Percentiles rank a stretch among this genome's conserved stretches.
Evolutionary conservation across 345 rosid genomes (phyloP).

Genomic region (Eucalyptus sp.): DNA sequence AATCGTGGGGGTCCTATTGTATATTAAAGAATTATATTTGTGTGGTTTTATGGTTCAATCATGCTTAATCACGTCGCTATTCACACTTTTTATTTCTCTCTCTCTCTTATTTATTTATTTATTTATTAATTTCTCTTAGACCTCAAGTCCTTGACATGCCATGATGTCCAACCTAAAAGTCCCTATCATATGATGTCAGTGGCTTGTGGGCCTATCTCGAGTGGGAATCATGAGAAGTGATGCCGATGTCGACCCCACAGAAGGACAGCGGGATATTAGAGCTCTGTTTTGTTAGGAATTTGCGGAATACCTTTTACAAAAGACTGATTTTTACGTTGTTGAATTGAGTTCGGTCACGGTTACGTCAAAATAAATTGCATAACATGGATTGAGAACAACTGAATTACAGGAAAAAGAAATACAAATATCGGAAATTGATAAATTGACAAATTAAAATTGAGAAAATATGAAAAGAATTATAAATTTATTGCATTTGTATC

Average conservation of each 20-base stretch:
- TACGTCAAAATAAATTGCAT: neutral
- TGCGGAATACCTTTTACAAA: neutral
- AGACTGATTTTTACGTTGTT: neutral
- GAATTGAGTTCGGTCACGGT: neutral
- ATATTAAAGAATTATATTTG: neutral
- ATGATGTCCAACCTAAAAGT: neutral
- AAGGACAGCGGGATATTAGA: neutral
- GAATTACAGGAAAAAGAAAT: neutral
- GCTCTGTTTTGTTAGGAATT: neutral
- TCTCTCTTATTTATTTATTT: too few relatives aligned
- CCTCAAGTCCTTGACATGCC: neutral
- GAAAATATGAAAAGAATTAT: neutral
- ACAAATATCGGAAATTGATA: neutral
- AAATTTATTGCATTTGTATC: too few relatives aligned
- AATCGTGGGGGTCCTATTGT: neutral
- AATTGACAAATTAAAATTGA: neutral
- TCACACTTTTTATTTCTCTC: neutral
- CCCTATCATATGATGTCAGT: neutral
- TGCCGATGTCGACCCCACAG: neutral
- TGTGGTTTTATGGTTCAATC: neutral
- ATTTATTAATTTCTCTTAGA: neutral
- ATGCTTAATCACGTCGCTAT: neutral
- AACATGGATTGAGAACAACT: neutral
- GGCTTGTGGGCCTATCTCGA: neutral
- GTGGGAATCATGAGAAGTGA: neutral